Conservation (phyloP, 257 asterid species). For the Marsdenia floribunda region DNA sequence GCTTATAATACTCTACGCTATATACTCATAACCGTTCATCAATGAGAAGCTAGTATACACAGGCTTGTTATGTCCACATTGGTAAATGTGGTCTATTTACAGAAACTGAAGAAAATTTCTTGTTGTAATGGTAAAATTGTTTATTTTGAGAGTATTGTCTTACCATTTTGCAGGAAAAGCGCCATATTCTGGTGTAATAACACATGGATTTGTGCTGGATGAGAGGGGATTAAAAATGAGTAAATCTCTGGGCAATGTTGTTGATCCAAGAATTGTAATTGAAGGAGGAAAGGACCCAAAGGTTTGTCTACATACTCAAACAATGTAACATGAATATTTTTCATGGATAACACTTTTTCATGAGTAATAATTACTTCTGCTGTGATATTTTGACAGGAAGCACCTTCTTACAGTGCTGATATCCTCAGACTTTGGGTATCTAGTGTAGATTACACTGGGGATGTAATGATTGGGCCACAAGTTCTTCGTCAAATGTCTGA, state of each 20-base stretch:
- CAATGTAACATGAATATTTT: not conserved
- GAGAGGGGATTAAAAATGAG: constrained; percentile 98
- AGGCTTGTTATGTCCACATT: not conserved
- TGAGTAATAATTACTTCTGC: constrained; percentile 21
- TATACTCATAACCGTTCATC: not conserved
- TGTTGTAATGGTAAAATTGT: not conserved
- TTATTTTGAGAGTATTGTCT: not conserved
- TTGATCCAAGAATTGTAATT: constrained; percentile 80
- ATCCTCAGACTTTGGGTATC: constrained; percentile 97
- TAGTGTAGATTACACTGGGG: constrained; percentile 91
- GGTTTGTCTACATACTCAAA: constrained; percentile 32
- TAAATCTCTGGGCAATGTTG: constrained; percentile 93
- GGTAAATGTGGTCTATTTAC: not conserved
- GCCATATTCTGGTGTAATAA: constrained; percentile 76
- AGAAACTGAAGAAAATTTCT: not conserved
- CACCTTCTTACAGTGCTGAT: constrained; percentile 82
- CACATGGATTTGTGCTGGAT: constrained; percentile 96
- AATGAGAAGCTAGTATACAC: not conserved
- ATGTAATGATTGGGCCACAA: constrained; percentile 75
- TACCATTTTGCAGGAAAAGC: constrained; percentile 66
- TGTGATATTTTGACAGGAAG: constrained; percentile 49
- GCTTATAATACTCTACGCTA: no score
- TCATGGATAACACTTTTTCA: constrained; percentile 7
- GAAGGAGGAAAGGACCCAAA: constrained; percentile 86
- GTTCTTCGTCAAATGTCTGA: constrained; percentile 98